phyloP scores from a whole-genome alignment of 2,329 filamentous ascomycete genomes.

The Cladosporium sphaerospermum region DNA sequence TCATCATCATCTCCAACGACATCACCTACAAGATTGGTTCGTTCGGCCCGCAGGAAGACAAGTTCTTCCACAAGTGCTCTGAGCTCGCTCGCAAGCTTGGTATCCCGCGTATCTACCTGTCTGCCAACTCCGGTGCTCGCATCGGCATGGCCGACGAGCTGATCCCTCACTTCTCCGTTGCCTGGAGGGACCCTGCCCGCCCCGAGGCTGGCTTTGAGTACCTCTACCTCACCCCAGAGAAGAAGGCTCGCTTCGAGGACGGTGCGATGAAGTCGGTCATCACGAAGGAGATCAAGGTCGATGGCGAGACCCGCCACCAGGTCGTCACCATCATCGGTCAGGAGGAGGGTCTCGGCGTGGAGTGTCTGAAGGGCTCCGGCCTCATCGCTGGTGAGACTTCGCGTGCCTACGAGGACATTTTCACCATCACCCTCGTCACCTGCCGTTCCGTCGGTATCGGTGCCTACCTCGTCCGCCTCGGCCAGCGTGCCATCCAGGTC shows the following conservation, averaged over 20 bases:
- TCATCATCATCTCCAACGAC: constrained; percentile 96
- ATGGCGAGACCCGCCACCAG: constrained; percentile 86
- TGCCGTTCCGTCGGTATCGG: constrained; percentile 98
- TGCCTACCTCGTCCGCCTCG: constrained; percentile 96
- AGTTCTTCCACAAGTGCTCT: constrained; percentile 98
- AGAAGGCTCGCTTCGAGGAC: constrained; percentile 81
- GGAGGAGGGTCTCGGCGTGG: constrained; percentile 94
- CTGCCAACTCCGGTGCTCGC: constrained; percentile 96
- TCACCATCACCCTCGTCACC: constrained; percentile 94
- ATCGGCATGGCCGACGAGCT: constrained; percentile 95
- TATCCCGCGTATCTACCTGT: constrained; percentile 94
- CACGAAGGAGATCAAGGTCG: constrained; percentile 78
- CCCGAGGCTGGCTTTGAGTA: constrained; percentile 94
- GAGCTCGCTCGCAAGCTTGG: constrained; percentile 90
- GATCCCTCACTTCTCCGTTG: constrained; percentile 93
- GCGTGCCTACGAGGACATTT: constrained; percentile 96
- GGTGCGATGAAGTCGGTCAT: constrained; percentile 69
- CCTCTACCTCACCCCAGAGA: constrained; percentile 81
- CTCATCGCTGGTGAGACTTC: constrained; percentile 97
- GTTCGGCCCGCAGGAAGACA: constrained; percentile 92
- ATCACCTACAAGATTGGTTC: constrained; percentile 99
- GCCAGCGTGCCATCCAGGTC: constrained; percentile 96
- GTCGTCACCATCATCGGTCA: constrained; percentile 89
- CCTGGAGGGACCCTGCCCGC: constrained; percentile 79
- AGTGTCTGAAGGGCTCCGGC: constrained; percentile 94